phyloP scores from a whole-genome alignment of 2,329 filamentous ascomycete genomes.

The Arachnomyces sp. region DNA sequence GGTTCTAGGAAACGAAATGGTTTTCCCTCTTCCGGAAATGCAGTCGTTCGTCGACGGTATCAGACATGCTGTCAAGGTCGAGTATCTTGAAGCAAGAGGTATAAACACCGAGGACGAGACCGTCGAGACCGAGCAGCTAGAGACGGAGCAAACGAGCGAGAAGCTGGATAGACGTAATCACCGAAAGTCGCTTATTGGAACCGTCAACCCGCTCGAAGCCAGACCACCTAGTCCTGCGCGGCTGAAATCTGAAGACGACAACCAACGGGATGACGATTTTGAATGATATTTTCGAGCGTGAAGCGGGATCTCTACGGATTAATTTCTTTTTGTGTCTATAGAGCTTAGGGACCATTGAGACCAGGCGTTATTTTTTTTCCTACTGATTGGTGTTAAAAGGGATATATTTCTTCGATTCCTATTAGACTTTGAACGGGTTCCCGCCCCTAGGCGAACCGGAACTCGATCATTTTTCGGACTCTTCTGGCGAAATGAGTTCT shows the following conservation, averaged over 20 bases:
- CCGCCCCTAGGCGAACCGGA: no score
- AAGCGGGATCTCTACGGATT: no score
- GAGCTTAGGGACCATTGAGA: no score
- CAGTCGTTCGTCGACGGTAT: constrained; percentile 39
- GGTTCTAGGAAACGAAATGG: constrained; percentile 25
- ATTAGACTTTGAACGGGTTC: no score
- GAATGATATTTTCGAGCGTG: constrained; percentile 24
- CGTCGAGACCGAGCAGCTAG: constrained; percentile 2
- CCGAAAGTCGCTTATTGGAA: constrained; percentile 49
- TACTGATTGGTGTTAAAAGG: no score
- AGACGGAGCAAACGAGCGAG: constrained; percentile 43
- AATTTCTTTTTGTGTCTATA: no score
- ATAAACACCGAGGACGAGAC: constrained; percentile 25
- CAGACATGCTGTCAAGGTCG: constrained; percentile 35
- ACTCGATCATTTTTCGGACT: no score
- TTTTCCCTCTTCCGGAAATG: constrained; percentile 47
- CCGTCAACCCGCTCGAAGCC: constrained; percentile 44
- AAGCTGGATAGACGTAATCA: constrained; percentile 48
- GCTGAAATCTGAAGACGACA: constrained; percentile 25
- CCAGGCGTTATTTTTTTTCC: no score
- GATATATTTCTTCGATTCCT: no score
- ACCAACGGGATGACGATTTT: constrained; percentile 39
- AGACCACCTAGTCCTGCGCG: constrained; percentile 39
- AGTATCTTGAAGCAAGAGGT: constrained; percentile 36
- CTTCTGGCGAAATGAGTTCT: no score